phyloP scores from a whole-genome alignment of 1,284 basidiomycete genomes.

The Fereydounia khargensis region DNA sequence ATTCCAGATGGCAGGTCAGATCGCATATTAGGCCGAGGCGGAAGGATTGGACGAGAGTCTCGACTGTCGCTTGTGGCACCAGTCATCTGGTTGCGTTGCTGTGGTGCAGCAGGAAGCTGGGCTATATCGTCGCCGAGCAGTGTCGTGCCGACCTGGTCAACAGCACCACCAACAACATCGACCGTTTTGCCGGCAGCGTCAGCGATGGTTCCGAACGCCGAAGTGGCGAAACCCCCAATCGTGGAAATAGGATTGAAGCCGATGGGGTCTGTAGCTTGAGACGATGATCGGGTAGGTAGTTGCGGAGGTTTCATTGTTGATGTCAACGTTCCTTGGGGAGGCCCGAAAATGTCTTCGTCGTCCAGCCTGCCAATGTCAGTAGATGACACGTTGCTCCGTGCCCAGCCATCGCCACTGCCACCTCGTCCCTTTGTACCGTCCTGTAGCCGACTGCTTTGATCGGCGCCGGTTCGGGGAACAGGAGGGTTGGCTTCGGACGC shows the following conservation, averaged over 20 bases:
- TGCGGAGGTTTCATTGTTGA: too few species aligned
- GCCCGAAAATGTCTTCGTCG: too few species aligned
- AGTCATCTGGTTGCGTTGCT: conserved; percentile 1
- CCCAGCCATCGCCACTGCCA: too few species aligned
- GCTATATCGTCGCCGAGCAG: conserved; percentile 6
- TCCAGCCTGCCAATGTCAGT: too few species aligned
- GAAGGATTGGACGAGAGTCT: neutral
- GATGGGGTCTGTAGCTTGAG: too few species aligned
- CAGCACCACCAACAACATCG: conserved; percentile 31
- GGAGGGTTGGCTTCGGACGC: too few species aligned
- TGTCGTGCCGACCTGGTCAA: conserved; percentile 29
- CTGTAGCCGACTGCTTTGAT: too few species aligned
- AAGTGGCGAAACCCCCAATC: conserved; percentile 29
- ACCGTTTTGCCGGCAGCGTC: conserved; percentile 30
- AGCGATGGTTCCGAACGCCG: conserved; percentile 21
- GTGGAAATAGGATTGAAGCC: conserved; percentile 21
- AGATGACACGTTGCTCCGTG: too few species aligned
- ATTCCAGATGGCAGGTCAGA: conserved; percentile 20
- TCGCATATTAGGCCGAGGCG: conserved; percentile 6
- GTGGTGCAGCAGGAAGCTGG: conserved; percentile 16
- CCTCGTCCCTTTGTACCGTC: too few species aligned
- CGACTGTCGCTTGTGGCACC: neutral
- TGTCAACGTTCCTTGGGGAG: too few species aligned
- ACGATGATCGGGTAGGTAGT: too few species aligned
- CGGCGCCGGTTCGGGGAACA: too few species aligned